Conservation (phyloP, 257 asterid species). For the Gardenia jasminoides region DNA sequence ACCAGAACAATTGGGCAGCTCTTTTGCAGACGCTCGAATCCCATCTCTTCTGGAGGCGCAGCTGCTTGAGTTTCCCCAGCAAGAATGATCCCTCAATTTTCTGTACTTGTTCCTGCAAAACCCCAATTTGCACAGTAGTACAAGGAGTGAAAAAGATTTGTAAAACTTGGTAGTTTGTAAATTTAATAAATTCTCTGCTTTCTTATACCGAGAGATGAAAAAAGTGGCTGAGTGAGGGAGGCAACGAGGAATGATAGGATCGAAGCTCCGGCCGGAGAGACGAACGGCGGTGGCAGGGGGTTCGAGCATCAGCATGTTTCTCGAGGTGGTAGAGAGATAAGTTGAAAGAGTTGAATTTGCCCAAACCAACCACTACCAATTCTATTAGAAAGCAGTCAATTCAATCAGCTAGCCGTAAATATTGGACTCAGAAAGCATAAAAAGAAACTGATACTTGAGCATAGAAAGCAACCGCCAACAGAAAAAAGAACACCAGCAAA, state of each 20-base stretch:
- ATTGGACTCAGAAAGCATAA: too few species aligned
- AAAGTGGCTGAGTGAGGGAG: conserved; percentile 45
- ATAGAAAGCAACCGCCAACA: too few species aligned
- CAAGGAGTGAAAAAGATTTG: not conserved
- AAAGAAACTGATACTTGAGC: too few species aligned
- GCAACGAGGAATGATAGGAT: conserved; percentile 38
- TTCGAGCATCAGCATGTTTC: conserved; percentile 68
- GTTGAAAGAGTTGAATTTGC: conserved; percentile 8
- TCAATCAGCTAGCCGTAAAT: not conserved
- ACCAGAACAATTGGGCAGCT: conserved; percentile 24
- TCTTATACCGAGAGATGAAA: conserved; percentile 45
- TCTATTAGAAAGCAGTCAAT: too few species aligned
- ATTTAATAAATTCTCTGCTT: too few species aligned
- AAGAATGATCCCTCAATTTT: conserved; percentile 24
- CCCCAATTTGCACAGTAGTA: not conserved
- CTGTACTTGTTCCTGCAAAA: conserved; percentile 34
- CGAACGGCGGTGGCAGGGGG: conserved; percentile 53
- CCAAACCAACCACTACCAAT: too few species aligned
- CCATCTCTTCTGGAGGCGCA: conserved; percentile 34
- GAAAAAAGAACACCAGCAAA: too few species aligned
- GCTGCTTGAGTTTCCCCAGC: conserved; percentile 32
- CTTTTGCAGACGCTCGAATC: conserved; percentile 62
- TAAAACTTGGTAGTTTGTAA: not conserved
- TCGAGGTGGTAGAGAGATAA: not conserved
- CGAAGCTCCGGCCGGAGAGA: conserved; percentile 44